A percentile compares a stretch with the other conserved stretches of the same genome.
phyloP scores from a whole-genome alignment of 78 protist genomes.

The Creolimax fragrantissima region DNA sequence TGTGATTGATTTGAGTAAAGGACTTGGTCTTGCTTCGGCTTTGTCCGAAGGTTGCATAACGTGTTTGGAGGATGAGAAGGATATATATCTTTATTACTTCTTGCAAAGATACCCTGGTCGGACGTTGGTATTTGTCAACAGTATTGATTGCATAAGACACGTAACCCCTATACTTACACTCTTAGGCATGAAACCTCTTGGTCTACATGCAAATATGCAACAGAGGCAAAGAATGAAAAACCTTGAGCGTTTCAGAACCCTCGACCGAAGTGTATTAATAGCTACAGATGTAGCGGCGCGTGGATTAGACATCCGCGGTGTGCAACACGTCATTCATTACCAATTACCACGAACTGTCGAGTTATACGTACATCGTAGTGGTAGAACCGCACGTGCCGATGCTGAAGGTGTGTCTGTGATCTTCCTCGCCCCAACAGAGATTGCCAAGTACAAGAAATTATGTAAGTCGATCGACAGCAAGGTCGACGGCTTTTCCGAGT shows the following conservation, averaged over 20 bases:
- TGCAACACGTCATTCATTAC: conserved; percentile 58
- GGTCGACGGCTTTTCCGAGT: background rate
- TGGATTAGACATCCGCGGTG: conserved; percentile 73
- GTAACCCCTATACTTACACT: conserved; percentile 22
- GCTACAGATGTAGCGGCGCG: conserved; percentile 95
- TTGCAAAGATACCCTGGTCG: conserved; percentile 16
- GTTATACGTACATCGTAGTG: conserved; percentile 55
- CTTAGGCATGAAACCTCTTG: background rate
- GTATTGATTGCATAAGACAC: conserved; percentile 24
- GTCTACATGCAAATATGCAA: conserved; percentile 54
- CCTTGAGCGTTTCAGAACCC: conserved; percentile 29
- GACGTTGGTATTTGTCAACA: conserved; percentile 59
- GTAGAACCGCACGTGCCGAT: conserved; percentile 64
- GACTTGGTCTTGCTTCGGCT: background rate
- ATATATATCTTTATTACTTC: conserved; percentile 15
- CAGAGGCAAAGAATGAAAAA: conserved; percentile 63
- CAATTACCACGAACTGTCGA: conserved; percentile 40
- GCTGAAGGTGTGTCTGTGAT: conserved; percentile 21
- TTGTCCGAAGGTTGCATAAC: conserved; percentile 4
- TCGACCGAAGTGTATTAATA: conserved; percentile 40
- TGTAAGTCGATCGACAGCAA: background rate
- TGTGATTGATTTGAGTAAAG: background rate
- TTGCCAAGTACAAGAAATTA: background rate
- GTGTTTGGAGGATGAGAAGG: conserved; percentile 27
- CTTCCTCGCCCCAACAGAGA: background rate